Evolutionary conservation across 116 monocot species (phyloP), one percentile per base, ranked within the genome.

Genomic region (Trichopus zeylanicus): DNA sequence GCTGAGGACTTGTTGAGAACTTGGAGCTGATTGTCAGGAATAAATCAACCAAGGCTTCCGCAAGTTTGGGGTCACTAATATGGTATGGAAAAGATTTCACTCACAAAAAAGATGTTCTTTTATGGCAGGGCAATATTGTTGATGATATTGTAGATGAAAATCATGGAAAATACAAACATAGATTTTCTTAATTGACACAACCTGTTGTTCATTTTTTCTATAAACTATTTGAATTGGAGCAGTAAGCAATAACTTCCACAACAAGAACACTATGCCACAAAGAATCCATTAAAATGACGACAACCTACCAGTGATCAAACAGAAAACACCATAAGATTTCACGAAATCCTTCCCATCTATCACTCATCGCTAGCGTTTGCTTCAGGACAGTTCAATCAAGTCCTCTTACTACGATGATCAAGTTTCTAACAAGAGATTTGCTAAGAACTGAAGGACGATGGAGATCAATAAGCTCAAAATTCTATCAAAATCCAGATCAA

Each of bases 11-110:
- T 48, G 57, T 26, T 39, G 69, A 62, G 51, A 63, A 27, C 31
- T 67, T 71, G 7, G 51, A 32, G 61, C 56, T 55, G 58, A 86
- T 78, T 62, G 80, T 76, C 70, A 94, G 48, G 69, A 89, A 94
- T 54, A 82, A 76, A 23, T 79, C 70, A 28, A 89, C 93, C 86
- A 94, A 70, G 5, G 64, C 70, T 19, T 86, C 64, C 22, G 89
- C 93, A 69, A 94, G 89, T 68, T 81, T 56, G 9, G 77, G 74
- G 73, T 94, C 93, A 73, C 86, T 94, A 49, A 94, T 86, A 59
- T 94, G 93, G 67, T 94, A 83, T 18, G 85, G 89, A 48, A 73
- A 70, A 51, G 58, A 65, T 49, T 66, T 78, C 56, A 89, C 93
- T 89, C 89, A 74, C 60, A 24, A 66, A 65, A 18, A 31, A 33